Evolutionary conservation across 2,329 filamentous ascomycete genomes (phyloP).

Genomic region (Diaporthe sp.): DNA sequence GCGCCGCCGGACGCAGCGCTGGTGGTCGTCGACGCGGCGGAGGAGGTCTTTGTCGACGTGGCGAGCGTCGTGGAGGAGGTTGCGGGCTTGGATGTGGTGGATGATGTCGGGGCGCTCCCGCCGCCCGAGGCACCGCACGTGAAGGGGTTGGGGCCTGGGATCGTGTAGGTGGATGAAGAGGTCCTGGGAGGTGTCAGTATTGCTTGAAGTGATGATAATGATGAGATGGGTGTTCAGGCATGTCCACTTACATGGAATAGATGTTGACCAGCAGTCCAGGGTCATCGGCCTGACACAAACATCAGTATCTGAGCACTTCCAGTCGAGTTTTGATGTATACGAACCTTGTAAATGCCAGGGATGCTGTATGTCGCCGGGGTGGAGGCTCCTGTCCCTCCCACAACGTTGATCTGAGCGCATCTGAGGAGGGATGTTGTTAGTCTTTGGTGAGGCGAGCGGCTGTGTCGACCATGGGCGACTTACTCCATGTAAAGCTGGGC

Average conservation of each 20-base stretch:
- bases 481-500: slow-evolving; percentile 48
- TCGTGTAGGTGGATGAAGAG: slow-evolving; percentile 32
- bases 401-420: slow-evolving; percentile 47
- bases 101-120: slow-evolving; percentile 1
- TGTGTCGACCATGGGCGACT: background rate
- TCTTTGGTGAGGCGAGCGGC: background rate
- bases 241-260: slow-evolving; percentile 34
- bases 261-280: slow-evolving; percentile 37
- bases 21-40: background rate
- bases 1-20: slow-evolving; percentile 2
- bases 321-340: background rate
- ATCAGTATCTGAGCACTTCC: background rate
- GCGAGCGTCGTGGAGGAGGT: slow-evolving; percentile 27
- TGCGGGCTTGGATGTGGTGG: background rate
- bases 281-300: slow-evolving; percentile 16
- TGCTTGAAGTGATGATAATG: background rate
- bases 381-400: slow-evolving; percentile 44
- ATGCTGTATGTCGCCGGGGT: slow-evolving; percentile 34
- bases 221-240: rapidly evolving
- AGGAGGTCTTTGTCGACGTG: slow-evolving; percentile 19
- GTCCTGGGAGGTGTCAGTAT: slow-evolving; percentile 15
- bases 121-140: slow-evolving; percentile 26
- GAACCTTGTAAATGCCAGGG: slow-evolving; percentile 36
- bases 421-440: background rate
- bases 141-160: slow-evolving; percentile 30